Percentiles rank a stretch among this genome's conserved stretches.
Evolutionary conservation across 768 basidiomycete genomes (phyloP).

Genomic region (Sporobolomyces pararoseus): DNA sequence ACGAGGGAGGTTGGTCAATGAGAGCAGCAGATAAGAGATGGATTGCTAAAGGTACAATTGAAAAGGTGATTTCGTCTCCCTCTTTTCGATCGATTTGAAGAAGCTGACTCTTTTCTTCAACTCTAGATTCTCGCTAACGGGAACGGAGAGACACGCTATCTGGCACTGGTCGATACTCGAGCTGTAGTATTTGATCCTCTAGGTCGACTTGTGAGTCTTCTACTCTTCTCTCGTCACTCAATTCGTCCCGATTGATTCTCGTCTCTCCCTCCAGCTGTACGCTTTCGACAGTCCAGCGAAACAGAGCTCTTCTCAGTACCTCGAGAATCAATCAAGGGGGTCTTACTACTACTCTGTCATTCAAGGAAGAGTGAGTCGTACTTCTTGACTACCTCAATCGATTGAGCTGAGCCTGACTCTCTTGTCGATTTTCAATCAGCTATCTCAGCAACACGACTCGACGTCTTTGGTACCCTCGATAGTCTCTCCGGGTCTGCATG

Average conservation of each 20-base stretch:
- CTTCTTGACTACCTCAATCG: not conserved
- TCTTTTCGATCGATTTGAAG: not conserved
- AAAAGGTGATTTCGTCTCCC: slow-evolving; percentile 8
- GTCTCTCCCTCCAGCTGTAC: not conserved
- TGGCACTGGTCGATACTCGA: slow-evolving; percentile 9
- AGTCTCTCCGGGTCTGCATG: not conserved
- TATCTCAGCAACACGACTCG: not conserved
- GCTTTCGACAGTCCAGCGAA: slow-evolving; percentile 14
- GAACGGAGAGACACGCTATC: not conserved
- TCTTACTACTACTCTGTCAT: not conserved
- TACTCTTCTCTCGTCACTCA: too few relatives aligned
- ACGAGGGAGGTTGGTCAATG: not conserved
- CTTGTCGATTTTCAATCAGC: not conserved
- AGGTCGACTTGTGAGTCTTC: not conserved
- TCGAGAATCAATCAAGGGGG: not conserved
- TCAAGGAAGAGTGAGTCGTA: not conserved
- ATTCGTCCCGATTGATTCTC: not conserved
- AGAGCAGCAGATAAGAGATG: slow-evolving; percentile 1
- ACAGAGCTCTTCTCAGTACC: not conserved
- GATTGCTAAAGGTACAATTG: slow-evolving; percentile 4
- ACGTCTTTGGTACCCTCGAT: not conserved
- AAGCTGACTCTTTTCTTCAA: too few relatives aligned
- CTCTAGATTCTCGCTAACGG: not conserved
- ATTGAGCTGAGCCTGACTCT: not conserved
- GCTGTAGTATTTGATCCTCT: slow-evolving; percentile 6